Base-by-base conservation (phyloP, 1,139 yeast genomes). In the Wickerhamiella pararugosa region DNA sequence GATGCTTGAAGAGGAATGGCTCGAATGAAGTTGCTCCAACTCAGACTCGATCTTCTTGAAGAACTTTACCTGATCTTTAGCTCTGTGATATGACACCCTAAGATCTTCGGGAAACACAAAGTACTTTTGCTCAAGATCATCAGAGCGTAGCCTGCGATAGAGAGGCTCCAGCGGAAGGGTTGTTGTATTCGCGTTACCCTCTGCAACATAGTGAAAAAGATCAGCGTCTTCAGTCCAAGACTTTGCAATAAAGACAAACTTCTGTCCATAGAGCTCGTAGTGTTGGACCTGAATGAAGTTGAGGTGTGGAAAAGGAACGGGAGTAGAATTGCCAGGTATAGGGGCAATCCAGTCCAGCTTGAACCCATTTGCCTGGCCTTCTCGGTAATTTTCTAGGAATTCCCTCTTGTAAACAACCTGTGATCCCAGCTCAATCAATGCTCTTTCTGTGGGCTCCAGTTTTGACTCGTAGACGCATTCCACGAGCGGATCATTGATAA, bases 341-440 rank as follows among this genome's bases (percentile, higher is more conserved):
- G 62, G 55, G 6, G 48, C 47, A 27, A 65, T 50, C 57, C 80
- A 78, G 43, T 71, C 72, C 45, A 73, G 57, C 21, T 79, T 75
- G 60, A 92, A 92, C 0, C 98, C 98, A 47, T 73, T 70, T 51
- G 83, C 86, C 47, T 92, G 64, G 26, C 96, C 94, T 2, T 33
- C 36, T 7, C 41, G 29, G 11, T 32, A 38, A n/a, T 26, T 32
- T 5, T 38, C 41, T 8, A 38, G 29, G 15, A 9, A 35, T 7
- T 35, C 37, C 10, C 25, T 10, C 53, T 72, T 75, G 49, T 86
- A 79, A 29, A 69, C 68, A 27, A 90, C 81, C 7, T 73, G 67
- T 26, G 77, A 69, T 2, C 98, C 98, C 30, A 90, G 63, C 33
- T 79, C 79, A 50, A 92, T 71, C 33, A 86, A 70, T 0, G 86